Percentiles rank a stretch among this genome's conserved stretches.
phyloP scores from a whole-genome alignment of 306 rosid genomes.

The Sindora glabra region DNA sequence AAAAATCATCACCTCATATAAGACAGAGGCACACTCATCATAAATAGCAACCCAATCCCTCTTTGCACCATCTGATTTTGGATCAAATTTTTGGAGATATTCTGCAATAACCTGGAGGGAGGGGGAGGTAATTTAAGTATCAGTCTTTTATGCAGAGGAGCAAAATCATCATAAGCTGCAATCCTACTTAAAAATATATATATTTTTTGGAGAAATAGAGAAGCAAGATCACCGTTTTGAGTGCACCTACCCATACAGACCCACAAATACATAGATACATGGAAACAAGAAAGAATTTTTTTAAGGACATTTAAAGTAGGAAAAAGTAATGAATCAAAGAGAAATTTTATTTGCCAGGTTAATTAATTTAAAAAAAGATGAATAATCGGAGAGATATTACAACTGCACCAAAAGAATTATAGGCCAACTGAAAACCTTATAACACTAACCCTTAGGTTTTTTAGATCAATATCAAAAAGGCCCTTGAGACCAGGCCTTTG shows the following conservation, averaged over 20 bases:
- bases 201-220: too few relatives aligned
- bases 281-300: neutral
- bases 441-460: slow-evolving; percentile 89
- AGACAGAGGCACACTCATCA: slow-evolving; percentile 93
- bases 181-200: neutral
- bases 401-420: neutral
- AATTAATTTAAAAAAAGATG: neutral
- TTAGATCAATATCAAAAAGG: slow-evolving; percentile 93
- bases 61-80: slow-evolving; percentile 99
- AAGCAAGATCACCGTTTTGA: too few relatives aligned
- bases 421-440: slow-evolving; percentile 13
- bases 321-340: neutral
- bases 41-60: slow-evolving; percentile 99
- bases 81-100: slow-evolving; percentile 92
- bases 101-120: slow-evolving; percentile 84
- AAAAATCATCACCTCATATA: slow-evolving; percentile 65
- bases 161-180: slow-evolving; percentile 2
- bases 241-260: neutral
- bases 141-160: neutral
- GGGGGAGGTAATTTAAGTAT: slow-evolving; percentile 4
- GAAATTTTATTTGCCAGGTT: slow-evolving; percentile 11
- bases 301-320: neutral
- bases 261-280: neutral
- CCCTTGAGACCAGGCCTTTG: slow-evolving; percentile 98
- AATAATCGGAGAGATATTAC: slow-evolving; percentile 2